Percentiles rank a stretch among this genome's conserved stretches.
Conservation (phyloP, 2,329 filamentous ascomycete species). For the Setomelanomma holmii region DNA sequence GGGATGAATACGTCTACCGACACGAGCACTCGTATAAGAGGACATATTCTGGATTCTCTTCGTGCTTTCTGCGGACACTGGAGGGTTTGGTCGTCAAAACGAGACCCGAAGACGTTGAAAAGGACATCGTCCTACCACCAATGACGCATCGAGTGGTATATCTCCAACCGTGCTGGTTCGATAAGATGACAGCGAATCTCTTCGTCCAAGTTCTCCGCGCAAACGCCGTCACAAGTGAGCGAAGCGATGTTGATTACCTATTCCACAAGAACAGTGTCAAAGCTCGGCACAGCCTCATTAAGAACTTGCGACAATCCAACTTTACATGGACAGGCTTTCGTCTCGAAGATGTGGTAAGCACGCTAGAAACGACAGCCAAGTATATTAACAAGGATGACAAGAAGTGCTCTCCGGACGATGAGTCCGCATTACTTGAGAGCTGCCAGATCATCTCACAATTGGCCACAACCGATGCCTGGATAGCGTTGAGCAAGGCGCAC, state of each 20-base stretch:
- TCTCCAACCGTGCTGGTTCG: conserved; percentile 82
- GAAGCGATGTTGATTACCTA: conserved; percentile 84
- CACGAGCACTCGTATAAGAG: conserved; percentile 58
- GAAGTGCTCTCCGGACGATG: conserved; percentile 67
- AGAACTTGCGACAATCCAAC: conserved; percentile 80
- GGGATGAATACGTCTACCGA: conserved; percentile 72
- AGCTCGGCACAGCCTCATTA: conserved; percentile 71
- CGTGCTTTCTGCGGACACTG: conserved; percentile 73
- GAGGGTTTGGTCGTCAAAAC: conserved; percentile 84
- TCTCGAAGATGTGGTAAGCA: conserved; percentile 65
- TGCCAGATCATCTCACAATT: conserved; percentile 70
- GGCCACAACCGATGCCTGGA: conserved; percentile 67
- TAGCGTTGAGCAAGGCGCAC: conserved; percentile 71
- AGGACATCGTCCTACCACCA: conserved; percentile 70
- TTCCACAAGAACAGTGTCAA: conserved; percentile 79
- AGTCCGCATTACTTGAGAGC: conserved; percentile 65
- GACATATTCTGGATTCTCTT: conserved; percentile 62
- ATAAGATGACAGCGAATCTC: conserved; percentile 81
- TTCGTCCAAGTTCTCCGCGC: conserved; percentile 85
- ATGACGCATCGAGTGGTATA: conserved; percentile 75
- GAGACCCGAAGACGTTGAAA: conserved; percentile 71
- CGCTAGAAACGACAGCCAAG: conserved; percentile 69
- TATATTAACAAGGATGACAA: conserved; percentile 72
- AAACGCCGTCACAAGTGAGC: conserved; percentile 87
- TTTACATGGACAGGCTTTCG: conserved; percentile 87